Conservation (phyloP, 257 asterid genomes). For the Gentiana macrophylla region DNA sequence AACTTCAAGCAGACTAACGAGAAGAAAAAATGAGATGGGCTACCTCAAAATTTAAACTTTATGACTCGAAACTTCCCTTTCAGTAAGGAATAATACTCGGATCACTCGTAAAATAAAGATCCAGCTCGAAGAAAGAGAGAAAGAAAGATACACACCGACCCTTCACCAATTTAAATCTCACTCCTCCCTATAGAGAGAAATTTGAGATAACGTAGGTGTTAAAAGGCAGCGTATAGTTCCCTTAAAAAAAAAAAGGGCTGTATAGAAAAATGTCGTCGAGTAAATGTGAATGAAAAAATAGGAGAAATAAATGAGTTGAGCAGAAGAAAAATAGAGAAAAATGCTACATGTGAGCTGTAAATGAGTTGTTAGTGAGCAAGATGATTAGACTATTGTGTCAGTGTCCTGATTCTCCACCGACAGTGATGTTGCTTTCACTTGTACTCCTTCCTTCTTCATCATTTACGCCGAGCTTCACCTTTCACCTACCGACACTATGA, state of each 20-base stretch:
- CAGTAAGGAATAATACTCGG: too few relatives aligned
- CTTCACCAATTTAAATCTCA: conserved; percentile 15
- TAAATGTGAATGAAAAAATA: neutral
- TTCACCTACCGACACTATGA: too few relatives aligned
- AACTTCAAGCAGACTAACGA: too few relatives aligned
- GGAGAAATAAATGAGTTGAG: conserved; percentile 16
- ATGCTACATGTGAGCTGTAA: conserved; percentile 37
- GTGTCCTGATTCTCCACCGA: too few relatives aligned
- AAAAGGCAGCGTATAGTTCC: neutral
- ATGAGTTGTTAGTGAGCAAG: conserved; percentile 3
- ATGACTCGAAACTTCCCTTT: too few relatives aligned
- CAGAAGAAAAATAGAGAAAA: conserved; percentile 30
- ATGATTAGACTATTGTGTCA: neutral
- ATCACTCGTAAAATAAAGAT: too few relatives aligned
- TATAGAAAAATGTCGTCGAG: neutral
- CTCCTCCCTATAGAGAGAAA: conserved; percentile 12
- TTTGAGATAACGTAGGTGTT: conserved; percentile 25
- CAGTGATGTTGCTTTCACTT: too few relatives aligned
- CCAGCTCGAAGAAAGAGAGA: neutral
- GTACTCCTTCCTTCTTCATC: too few relatives aligned
- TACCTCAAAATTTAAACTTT: too few relatives aligned
- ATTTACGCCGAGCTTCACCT: too few relatives aligned
- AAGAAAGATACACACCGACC: conserved; percentile 11
- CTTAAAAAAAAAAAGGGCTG: neutral
- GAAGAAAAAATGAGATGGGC: too few relatives aligned